A percentile compares a stretch with the other conserved stretches of the same genome.
Evolutionary conservation across 441 rosid species (phyloP).

Genomic region (Eugenia klotzschiana): DNA sequence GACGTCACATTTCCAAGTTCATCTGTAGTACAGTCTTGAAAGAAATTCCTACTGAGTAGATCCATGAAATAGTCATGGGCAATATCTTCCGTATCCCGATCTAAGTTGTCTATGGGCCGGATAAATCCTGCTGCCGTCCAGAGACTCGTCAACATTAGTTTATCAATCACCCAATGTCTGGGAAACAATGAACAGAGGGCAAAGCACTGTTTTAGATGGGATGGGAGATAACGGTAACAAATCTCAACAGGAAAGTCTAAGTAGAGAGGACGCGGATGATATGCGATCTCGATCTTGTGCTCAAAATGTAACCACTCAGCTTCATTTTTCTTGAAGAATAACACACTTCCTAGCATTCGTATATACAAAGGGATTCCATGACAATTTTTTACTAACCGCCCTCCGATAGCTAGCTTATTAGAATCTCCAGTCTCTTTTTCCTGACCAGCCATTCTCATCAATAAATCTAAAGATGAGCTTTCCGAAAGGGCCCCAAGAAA

Average conservation of each 20-base stretch:
- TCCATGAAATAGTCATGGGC: background rate
- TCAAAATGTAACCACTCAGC: background rate
- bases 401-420: background rate
- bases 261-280: no score
- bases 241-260: no score
- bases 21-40: background rate
- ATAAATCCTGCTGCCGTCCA: background rate
- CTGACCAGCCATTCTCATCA: background rate
- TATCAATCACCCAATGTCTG: accelerated
- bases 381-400: background rate
- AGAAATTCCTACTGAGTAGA: background rate
- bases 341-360: background rate
- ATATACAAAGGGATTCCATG: background rate
- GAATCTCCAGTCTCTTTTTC: background rate
- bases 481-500: accelerated
- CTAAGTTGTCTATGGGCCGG: background rate
- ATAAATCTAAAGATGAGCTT: background rate
- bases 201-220: background rate
- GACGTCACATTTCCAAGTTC: background rate
- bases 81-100: background rate
- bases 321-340: background rate
- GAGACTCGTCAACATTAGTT: background rate
- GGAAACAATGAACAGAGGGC: background rate
- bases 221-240: background rate
- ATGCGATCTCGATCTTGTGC: accelerated